Conservation (phyloP, 1,284 basidiomycete genomes). For the Apiotrichum porosum region DNA sequence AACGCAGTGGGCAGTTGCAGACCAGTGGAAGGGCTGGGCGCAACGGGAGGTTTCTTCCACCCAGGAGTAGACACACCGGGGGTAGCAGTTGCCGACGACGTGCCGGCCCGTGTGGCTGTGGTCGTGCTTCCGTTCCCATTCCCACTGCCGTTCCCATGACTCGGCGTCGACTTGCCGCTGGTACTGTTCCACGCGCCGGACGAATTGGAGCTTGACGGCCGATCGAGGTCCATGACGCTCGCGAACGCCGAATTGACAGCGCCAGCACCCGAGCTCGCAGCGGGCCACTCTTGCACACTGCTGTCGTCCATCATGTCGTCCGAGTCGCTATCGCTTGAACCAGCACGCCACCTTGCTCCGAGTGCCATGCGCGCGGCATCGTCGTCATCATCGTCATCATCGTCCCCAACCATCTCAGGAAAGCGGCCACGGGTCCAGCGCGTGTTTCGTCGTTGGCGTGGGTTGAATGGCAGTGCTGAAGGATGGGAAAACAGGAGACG, state of each 20-base stretch:
- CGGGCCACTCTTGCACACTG: slow-evolving; percentile 9
- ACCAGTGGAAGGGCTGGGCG: slow-evolving; percentile 26
- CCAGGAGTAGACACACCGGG: not conserved
- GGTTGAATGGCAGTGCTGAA: slow-evolving; percentile 36
- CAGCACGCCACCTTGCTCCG: slow-evolving; percentile 8
- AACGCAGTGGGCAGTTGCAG: slow-evolving; percentile 38
- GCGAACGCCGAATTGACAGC: slow-evolving; percentile 43
- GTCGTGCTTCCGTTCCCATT: not conserved
- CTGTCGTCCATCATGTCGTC: slow-evolving; percentile 32
- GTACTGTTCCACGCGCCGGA: slow-evolving; percentile 5
- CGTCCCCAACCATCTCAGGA: slow-evolving; percentile 44
- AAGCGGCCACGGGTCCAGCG: slow-evolving; percentile 34
- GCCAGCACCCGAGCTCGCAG: slow-evolving; percentile 13
- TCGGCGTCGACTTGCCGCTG: slow-evolving; percentile 16
- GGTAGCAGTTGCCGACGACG: not conserved
- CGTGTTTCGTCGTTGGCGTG: slow-evolving; percentile 30
- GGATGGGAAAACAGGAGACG: slow-evolving; percentile 39
- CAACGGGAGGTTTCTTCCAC: slow-evolving; percentile 1
- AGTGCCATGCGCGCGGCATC: not conserved
- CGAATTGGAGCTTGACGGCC: slow-evolving; percentile 19
- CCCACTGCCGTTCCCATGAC: not conserved
- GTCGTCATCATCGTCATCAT: slow-evolving; percentile 41
- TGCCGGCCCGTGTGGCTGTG: not conserved
- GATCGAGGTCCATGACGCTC: slow-evolving; percentile 45
- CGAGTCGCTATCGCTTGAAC: slow-evolving; percentile 32